Evolutionary conservation across 2,329 filamentous ascomycete genomes (phyloP), one percentile per base, ranked within the genome.

Genomic region (Xylaria sp.): DNA sequence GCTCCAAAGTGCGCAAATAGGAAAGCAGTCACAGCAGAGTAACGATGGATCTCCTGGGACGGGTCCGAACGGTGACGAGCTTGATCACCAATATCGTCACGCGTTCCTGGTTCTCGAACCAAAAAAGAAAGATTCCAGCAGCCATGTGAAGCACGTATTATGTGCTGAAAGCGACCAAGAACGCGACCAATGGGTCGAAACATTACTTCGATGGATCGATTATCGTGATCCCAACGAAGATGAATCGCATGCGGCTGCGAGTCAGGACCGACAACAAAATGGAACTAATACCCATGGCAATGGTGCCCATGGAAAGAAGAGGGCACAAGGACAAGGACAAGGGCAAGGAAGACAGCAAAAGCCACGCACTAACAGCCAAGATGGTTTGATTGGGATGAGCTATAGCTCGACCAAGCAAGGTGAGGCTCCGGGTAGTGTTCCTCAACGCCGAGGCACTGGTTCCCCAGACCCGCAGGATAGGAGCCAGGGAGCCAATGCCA

Each of bases 151-250:
- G 61, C 94, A 99, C 70, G 92, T 99, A 0, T 78, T 99, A 17
- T 99, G 94, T 70, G 93, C 94, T 0, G 94, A 99, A 72, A 97
- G 90, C 66, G 94, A 99, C 65, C 82, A 81, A 54, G 94, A 99
- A 75, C 86, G 94, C 55, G 94, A 99, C 72, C 81, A 88, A 41
- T 99, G 94, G 94, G 93, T 99, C 1, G 90, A 95, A 52, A 88
- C 90, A 19, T 78, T 99, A 39, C 77, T 97, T 55, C 88, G 91
- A 62, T 96, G 95, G 79, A 92, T 96, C 39, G 91, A 97, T 65
- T 87, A 84, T 66, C 81, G 79, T 47, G 86, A 89, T 39, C 76
- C 80, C 1, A 78, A 83, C 16, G 80, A 89, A 11, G 84, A 81
- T 53, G 78, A 80, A 37, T 37, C 67, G 19, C 75, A 75, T 47